Evolutionary conservation across 805 yeast species (phyloP), one percentile per base, ranked within the genome.

Genomic region (Teunomyces stri): DNA sequence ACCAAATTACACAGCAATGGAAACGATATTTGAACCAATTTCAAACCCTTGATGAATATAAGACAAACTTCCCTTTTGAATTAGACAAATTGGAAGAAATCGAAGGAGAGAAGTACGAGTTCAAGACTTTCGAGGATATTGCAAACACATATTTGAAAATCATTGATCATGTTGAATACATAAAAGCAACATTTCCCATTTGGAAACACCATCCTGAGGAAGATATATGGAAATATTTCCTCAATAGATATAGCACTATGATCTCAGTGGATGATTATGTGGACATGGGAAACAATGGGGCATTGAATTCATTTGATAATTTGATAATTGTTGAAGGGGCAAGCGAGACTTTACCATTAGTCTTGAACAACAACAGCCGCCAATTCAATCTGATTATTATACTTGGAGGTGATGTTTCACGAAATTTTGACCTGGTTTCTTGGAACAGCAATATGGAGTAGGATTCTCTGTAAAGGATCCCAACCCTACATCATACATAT

Each of bases 401-500:
- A 16, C 13, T 51, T 11, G 56, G 56, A 0, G 56, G 54, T 4
- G 7, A 25, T 5, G 21, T 29, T 5, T 20, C 34, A 15, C 7
- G 22, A n/a, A 25, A 39, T 22, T 48, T 48, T 20, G 22, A 29
- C 25, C 44, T n/a, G 10, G 7, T 21, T 10, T 2, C 29, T 22
- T 22, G 6, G 11, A 5, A 5, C 29, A 36, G 27, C 12, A 35
- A 9, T 22, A 42, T 31, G 40, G 46, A 4, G 6, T 45, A 20
- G 12, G 48, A 28, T 9, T 37, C 31, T 9, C 18, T n/a, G 31
- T 29, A 13, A 13, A 15, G 18, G 35, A 6, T 13, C 27, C 45
- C 28, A 53, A 51, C 29, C 51, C 54, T 6, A 53, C 54, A 5
- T 18, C 4, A 18, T 18, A 18, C 53, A 72, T 70, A 59, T 79